Base-by-base conservation (phyloP, 106 monocot genomes). In the Allium cepa region DNA sequence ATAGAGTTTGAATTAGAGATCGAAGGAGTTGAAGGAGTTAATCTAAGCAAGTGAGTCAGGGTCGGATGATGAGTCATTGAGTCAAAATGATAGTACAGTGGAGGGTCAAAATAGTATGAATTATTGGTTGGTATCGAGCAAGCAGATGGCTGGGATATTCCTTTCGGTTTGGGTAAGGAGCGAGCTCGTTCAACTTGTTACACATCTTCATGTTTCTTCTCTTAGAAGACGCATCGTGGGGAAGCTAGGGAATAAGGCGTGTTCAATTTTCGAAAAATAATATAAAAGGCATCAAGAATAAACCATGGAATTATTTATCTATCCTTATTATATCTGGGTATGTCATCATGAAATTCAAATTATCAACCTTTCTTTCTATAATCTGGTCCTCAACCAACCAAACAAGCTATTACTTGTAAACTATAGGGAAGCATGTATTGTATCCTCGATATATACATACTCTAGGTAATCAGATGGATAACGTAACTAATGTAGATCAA, bases 121-220 rank as follows among this genome's bases (percentile, higher is more conserved):
- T 52, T 99, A 93, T 63, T 79, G 77, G 17, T 75, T 99, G 14
- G 73, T 99, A 26, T 78, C 86, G 2, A 93, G 90, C 75, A 99
- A 99, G 72, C 92, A 99, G 57, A 99, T 99, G 99, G 99, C 92
- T 4, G 92, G 99, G 10, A 73, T 99, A 51, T 99, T 99, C 72
- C 66, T 99, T 18, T 86, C 99, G 0, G 84, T 92, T 59, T 99
- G 99, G 99, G 90, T 99, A 13, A 80, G 81, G 26, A 82, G 69
- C 4, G 99, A 90, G 62, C 79, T 99, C 14, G 93, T 92, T 13
- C 84, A 74, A 55, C 75, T 87, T 48, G 71, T 99, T 45, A 80
- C 86, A 13, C 96, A 97, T 69, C 82, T 97, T 22, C 73, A 91
- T 63, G 78, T 84, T 27, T 82, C 83, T 13, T 81, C 89, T 4